Percentiles rank a stretch among this genome's conserved stretches.
These are phyloP conservation scores for Acanthamoeba sp. DNA, from an alignment of 208 protist species.

Conservation along the genomic window DNA sequence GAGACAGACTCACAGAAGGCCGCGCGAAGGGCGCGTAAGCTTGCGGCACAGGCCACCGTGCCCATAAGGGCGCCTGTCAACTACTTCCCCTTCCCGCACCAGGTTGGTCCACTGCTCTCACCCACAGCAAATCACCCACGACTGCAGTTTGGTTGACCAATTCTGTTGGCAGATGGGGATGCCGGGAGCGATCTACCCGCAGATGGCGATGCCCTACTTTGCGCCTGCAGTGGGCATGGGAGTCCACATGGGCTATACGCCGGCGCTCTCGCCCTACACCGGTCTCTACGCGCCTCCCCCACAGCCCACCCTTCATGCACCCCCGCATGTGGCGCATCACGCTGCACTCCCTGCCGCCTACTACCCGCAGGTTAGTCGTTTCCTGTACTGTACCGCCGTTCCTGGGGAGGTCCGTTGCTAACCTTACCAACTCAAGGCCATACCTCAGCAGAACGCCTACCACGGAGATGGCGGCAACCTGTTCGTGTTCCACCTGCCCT, in stretches of 20 bases:
- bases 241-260: too few species aligned
- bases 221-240: background rate
- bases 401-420: too few species aligned
- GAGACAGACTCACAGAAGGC: constrained; percentile 59
- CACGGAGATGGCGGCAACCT: constrained; percentile 3
- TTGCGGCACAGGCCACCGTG: background rate
- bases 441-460: background rate
- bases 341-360: too few species aligned
- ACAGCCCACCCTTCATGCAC: too few species aligned
- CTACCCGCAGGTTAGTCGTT: too few species aligned
- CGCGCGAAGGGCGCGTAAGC: constrained; percentile 26
- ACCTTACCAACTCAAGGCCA: too few species aligned
- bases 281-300: too few species aligned
- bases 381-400: too few species aligned
- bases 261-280: too few species aligned
- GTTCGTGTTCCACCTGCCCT: constrained; percentile 69
- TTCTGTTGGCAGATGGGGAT: constrained; percentile 36
- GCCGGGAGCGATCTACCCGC: background rate
- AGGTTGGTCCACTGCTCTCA: background rate
- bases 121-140: too few species aligned
- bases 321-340: too few species aligned
- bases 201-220: constrained; percentile 13
- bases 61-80: background rate
- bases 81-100: background rate
- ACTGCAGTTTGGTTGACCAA: too few species aligned